These are phyloP conservation scores for Globisporangium heterothallicum DNA, from an alignment of 352 stramenopile species.

Conservation along the genomic window DNA sequence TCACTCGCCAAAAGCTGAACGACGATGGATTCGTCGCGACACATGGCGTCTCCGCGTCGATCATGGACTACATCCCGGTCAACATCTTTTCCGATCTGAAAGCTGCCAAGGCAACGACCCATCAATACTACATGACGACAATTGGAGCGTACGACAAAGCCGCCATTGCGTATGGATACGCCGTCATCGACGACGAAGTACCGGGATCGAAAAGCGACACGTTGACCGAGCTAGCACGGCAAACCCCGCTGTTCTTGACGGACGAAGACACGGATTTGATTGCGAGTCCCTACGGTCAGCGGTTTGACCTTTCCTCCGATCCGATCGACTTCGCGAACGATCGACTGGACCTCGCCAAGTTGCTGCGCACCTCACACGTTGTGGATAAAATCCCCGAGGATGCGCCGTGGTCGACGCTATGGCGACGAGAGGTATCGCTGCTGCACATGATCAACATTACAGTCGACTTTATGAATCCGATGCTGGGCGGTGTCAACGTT, in stretches of 20 bases:
- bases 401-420: conserved; percentile 44
- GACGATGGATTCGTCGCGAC: conserved; percentile 41
- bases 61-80: conserved; percentile 86
- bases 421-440: conserved; percentile 37
- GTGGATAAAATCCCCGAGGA: conserved; percentile 43
- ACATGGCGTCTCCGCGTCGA: conserved; percentile 51
- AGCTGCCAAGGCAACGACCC: conserved; percentile 20
- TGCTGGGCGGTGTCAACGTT: conserved; percentile 57
- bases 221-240: conserved; percentile 36
- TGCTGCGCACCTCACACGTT: conserved; percentile 26
- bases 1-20: conserved; percentile 50
- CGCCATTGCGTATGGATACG: conserved; percentile 86
- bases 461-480: conserved; percentile 27
- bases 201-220: conserved; percentile 36
- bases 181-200: conserved; percentile 31
- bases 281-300: conserved; percentile 46
- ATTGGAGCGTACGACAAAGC: conserved; percentile 76
- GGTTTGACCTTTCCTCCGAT: conserved; percentile 56
- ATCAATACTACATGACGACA: conserved; percentile 63
- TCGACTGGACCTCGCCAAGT: conserved; percentile 41
- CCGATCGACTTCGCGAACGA: conserved; percentile 51
- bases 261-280: conserved; percentile 42
- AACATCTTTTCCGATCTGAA: conserved; percentile 81
- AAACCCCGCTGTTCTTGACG: conserved; percentile 52
- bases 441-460: conserved; percentile 37